Evolutionary conservation across 305 asterid species (phyloP), one percentile per base, ranked within the genome.

Genomic region (Rubia tinctorum): DNA sequence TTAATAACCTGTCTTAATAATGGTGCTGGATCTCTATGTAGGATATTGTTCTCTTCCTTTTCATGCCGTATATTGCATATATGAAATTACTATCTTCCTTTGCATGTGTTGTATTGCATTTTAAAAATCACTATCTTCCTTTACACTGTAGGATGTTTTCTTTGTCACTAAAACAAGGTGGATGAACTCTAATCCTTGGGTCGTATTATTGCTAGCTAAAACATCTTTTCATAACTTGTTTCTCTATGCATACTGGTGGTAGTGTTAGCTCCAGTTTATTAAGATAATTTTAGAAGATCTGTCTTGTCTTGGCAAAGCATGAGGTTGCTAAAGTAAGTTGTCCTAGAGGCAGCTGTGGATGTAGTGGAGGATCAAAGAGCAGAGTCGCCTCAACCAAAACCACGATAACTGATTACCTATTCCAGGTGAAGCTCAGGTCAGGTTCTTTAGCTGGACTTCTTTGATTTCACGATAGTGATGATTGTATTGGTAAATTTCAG

Each of bases 31-130:
- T 68, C 42, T 68, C n/a, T 49, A 6, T 45, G 37, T 67, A 12
- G 59, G 58, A 25, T 34, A 30, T 62, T 51, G 72, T 47, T 15
- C 2, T 68, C 40, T 68, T 25, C 43, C 61, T 69, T 53, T 69
- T 30, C 59, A 47, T 63, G 40, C 25, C 25, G 15, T 37, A 15
- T 20, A 25, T 30, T 58, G 6, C 4, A 1, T 34, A 53, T 53
- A 4, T 43, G 12, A 43, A 43, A 7, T 43, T 43, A 10, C 9
- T 43, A 43, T 43, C 11, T 43, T 43, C 47, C 47, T 43, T 7
- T 43, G 5, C 47, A 43, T 43, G 45, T 42, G 45, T 39, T 27
- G 2, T 2, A 2, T 27, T 27, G 69, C 30, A 1, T 65, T 15
- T 8, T 18, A 8, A 39, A 7, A 66, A 18, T 39, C 2, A 18